Conservation (phyloP, 2,329 filamentous ascomycete species). For the Aspergillus viridinutans region DNA sequence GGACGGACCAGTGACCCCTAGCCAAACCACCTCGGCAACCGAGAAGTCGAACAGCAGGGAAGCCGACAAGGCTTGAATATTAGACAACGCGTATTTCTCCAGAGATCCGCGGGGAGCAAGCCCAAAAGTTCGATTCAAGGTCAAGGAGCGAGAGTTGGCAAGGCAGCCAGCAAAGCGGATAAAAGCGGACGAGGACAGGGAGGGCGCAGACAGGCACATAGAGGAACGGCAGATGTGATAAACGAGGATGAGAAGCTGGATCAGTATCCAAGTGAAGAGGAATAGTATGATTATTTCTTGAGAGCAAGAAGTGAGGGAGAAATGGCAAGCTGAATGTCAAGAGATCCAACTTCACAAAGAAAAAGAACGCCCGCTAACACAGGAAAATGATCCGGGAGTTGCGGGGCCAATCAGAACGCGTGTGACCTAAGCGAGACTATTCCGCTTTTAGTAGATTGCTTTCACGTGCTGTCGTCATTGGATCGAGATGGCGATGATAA, state of each 20-base stretch:
- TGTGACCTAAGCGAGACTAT: constrained; percentile 6
- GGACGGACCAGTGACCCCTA: constrained; percentile 49
- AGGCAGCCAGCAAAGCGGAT: constrained; percentile 25
- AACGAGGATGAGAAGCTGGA: not conserved
- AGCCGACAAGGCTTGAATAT: constrained; percentile 10
- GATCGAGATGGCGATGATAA: not conserved
- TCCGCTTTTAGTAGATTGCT: not conserved
- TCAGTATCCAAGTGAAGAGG: constrained; percentile 2
- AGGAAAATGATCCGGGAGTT: not conserved
- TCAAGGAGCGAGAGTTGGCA: constrained; percentile 18
- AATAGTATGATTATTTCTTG: not conserved
- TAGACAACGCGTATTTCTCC: constrained; percentile 12
- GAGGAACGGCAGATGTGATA: constrained; percentile 19
- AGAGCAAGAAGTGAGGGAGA: constrained; percentile 4
- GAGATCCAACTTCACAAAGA: not conserved
- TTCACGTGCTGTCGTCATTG: constrained; percentile 20
- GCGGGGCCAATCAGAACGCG: not conserved
- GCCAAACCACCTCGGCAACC: constrained; percentile 38
- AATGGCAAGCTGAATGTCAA: not conserved
- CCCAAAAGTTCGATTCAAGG: constrained; percentile 10
- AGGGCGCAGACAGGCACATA: constrained; percentile 36
- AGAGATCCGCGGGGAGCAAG: constrained; percentile 12
- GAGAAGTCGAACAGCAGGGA: constrained; percentile 20
- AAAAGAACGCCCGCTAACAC: not conserved
- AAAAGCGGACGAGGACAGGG: constrained; percentile 23